Percentiles rank a stretch among this genome's conserved stretches.
Conservation (phyloP, 495 filamentous ascomycete genomes). For the Geoglossum glabrum region DNA sequence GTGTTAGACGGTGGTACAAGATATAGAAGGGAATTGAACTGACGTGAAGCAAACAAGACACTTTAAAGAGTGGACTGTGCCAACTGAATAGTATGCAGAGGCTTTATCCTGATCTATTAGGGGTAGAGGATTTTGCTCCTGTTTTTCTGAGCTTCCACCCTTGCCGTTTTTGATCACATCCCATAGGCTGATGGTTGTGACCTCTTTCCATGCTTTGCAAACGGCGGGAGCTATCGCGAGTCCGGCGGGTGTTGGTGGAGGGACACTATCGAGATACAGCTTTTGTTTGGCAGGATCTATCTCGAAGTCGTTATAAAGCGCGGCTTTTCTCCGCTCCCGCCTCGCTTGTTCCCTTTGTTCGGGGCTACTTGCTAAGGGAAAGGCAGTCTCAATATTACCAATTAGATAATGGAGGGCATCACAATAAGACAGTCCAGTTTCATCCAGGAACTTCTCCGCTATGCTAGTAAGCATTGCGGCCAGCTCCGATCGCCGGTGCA, state of each 20-base stretch:
- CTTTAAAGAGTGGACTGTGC: conserved; percentile 15
- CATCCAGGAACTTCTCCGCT: background rate
- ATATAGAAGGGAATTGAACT: background rate
- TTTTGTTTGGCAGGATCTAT: background rate
- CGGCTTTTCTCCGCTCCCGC: conserved; percentile 7
- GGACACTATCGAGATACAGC: background rate
- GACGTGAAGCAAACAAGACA: conserved; percentile 19
- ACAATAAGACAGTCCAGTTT: background rate
- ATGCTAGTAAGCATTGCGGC: background rate
- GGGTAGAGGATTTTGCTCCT: conserved; percentile 1
- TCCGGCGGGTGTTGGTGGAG: background rate
- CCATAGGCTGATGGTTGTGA: conserved; percentile 1
- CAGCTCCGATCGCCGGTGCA: background rate
- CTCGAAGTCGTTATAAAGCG: background rate
- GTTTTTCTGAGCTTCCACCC: background rate
- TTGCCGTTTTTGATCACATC: background rate
- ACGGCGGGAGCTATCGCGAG: background rate
- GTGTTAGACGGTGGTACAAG: background rate
- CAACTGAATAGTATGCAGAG: conserved; percentile 10
- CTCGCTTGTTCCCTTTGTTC: conserved; percentile 11
- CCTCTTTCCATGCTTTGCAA: conserved; percentile 1
- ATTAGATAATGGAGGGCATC: conserved; percentile 1
- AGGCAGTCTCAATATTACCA: background rate
- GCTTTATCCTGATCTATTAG: conserved; percentile 3
- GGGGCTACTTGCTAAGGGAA: background rate